Conservation (phyloP, 495 filamentous ascomycete species). For the Penicillium verhagenii region DNA sequence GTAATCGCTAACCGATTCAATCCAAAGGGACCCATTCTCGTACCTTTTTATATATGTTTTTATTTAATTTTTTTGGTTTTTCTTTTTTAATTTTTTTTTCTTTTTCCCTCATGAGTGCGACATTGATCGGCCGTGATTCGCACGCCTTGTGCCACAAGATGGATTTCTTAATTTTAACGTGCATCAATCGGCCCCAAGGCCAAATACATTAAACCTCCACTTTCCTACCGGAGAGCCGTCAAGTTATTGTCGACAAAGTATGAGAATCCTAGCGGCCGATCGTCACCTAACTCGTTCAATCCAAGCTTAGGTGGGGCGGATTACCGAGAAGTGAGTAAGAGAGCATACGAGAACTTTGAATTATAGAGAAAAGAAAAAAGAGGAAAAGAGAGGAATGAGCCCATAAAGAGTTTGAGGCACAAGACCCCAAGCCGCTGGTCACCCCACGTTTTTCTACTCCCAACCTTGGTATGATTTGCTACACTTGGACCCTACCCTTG, state of each 20-base stretch:
- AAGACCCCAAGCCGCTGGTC: too few relatives aligned
- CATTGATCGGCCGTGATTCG: slow-evolving; percentile 16
- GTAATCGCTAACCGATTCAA: too few relatives aligned
- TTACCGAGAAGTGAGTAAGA: neutral
- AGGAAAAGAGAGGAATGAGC: neutral
- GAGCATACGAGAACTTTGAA: slow-evolving; percentile 1
- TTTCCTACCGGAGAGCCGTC: slow-evolving; percentile 1
- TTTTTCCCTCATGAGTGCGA: neutral
- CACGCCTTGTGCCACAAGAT: slow-evolving; percentile 19
- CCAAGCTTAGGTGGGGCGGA: neutral
- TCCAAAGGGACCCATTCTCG: slow-evolving; percentile 4
- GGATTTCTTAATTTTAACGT: slow-evolving; percentile 27
- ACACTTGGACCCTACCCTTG: too few relatives aligned
- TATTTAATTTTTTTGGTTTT: too few relatives aligned
- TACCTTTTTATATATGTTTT: slow-evolving; percentile 9
- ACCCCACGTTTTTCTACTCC: too few relatives aligned
- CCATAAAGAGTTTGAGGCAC: slow-evolving; percentile 10
- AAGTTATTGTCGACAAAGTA: neutral
- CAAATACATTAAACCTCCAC: slow-evolving; percentile 2
- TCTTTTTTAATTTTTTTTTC: too few relatives aligned
- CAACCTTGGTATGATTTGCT: too few relatives aligned
- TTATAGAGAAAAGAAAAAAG: neutral
- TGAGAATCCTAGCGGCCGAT: slow-evolving; percentile 35
- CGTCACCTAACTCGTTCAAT: neutral
- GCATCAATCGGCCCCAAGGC: slow-evolving; percentile 6